Evolutionary conservation across 257 asterid species (phyloP).

Genomic region (Verbena officinalis): DNA sequence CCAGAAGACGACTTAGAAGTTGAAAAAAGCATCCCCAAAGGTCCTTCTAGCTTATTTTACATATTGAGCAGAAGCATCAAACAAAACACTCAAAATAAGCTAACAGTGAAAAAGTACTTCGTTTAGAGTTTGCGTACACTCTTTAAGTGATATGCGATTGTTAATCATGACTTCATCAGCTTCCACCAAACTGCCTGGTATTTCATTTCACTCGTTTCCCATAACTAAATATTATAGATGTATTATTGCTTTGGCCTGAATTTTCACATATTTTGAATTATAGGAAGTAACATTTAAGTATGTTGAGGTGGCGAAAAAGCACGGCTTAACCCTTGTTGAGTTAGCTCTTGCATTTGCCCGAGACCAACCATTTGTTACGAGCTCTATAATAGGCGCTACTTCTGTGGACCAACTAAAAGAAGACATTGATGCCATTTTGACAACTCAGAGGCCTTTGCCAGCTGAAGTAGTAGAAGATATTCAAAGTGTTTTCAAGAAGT

Average conservation of each 20-base stretch:
- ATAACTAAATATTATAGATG: neutral
- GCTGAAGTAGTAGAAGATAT: constrained; percentile 61
- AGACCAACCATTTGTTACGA: constrained; percentile 75
- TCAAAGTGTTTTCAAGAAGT: constrained; percentile 66
- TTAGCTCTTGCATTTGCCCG: constrained; percentile 82
- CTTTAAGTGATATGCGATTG: neutral
- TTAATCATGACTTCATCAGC: neutral
- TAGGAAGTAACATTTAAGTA: constrained; percentile 83
- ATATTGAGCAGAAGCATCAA: too few species aligned
- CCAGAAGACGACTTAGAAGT: too few species aligned
- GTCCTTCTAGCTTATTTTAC: too few species aligned
- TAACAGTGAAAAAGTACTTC: too few species aligned
- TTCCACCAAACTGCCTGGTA: neutral
- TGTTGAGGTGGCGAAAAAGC: constrained; percentile 71
- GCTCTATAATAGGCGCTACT: constrained; percentile 84
- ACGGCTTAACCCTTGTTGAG: constrained; percentile 71
- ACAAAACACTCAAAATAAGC: too few species aligned
- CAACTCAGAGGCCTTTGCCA: constrained; percentile 70
- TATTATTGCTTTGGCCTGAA: neutral
- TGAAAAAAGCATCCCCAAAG: too few species aligned
- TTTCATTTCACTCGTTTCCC: neutral
- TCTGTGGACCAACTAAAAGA: constrained; percentile 73
- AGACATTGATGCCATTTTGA: constrained; percentile 72
- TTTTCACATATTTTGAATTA: constrained; percentile 19
- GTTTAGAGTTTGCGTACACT: too few species aligned